A percentile compares a stretch with the other conserved stretches of the same genome.
phyloP scores from a whole-genome alignment of 208 protist species.

The Tritrichomonas musculus region DNA sequence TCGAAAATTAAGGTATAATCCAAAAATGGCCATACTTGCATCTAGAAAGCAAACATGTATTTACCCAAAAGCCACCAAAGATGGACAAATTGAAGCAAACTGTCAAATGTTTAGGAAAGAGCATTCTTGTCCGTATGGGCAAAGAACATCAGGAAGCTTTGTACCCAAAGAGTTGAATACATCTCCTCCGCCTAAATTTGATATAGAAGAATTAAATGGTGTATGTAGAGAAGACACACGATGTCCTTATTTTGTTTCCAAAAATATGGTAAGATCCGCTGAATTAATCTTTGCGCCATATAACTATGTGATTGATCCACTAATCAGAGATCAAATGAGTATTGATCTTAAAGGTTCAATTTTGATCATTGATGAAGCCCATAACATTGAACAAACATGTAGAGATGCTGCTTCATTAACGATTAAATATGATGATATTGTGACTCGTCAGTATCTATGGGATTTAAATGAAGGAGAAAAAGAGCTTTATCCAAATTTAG shows the following conservation, averaged over 20 bases:
- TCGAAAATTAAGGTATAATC: background rate
- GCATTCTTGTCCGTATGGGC: background rate
- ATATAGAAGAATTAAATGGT: background rate
- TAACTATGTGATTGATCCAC: background rate
- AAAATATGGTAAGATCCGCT: background rate
- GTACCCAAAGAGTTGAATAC: background rate
- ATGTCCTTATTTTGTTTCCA: background rate
- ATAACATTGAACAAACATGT: constrained; percentile 35
- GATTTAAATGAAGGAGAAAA: background rate
- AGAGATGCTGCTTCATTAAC: background rate
- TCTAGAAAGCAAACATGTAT: background rate
- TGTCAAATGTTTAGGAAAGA: background rate
- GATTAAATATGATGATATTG: background rate
- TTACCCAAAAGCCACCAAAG: background rate
- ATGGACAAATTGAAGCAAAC: background rate
- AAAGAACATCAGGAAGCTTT: background rate
- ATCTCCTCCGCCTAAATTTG: background rate
- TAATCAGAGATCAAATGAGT: background rate
- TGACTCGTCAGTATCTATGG: background rate
- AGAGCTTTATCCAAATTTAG: background rate
- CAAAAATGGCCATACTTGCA: constrained; percentile 25
- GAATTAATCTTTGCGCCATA: constrained; percentile 31
- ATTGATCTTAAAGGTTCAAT: background rate
- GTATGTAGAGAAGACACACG: background rate
- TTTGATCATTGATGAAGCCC: constrained; percentile 29